Conservation (phyloP, 345 rosid genomes). For the Ceriops zippeliana region DNA sequence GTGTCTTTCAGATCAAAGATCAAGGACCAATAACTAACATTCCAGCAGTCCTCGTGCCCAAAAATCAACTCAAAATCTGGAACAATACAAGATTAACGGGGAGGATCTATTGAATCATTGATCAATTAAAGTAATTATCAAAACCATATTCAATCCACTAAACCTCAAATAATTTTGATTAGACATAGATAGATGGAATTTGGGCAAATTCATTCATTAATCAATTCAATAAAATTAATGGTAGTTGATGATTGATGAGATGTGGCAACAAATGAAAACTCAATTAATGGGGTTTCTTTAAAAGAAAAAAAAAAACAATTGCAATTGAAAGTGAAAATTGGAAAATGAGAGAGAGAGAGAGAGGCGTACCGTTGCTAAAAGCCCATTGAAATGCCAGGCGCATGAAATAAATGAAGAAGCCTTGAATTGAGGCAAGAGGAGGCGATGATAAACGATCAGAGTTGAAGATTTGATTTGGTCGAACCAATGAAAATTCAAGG, state of each 20-base stretch:
- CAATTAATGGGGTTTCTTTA: too few species aligned
- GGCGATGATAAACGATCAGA: background rate
- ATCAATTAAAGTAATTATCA: background rate
- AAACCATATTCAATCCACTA: too few species aligned
- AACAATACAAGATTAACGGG: background rate
- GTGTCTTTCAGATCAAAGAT: conserved; percentile 43
- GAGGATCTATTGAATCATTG: background rate
- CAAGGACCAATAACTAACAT: conserved; percentile 50
- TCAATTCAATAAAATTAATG: too few species aligned
- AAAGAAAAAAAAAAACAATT: background rate
- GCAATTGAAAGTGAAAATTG: background rate
- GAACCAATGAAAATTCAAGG: conserved; percentile 23
- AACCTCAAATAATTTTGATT: too few species aligned
- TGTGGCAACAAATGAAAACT: too few species aligned
- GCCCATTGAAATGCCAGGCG: conserved; percentile 5
- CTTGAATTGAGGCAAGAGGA: conserved; percentile 20
- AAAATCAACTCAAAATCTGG: conserved; percentile 33
- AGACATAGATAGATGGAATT: too few species aligned
- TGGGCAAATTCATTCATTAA: too few species aligned
- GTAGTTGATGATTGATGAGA: too few species aligned
- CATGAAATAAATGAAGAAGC: conserved; percentile 15
- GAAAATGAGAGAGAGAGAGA: background rate
- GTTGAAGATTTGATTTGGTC: background rate
- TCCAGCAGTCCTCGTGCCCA: conserved; percentile 40
- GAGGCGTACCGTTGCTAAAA: conserved; percentile 40